These are phyloP conservation scores for Tetrapisispora pingtungensis DNA, from an alignment of 805 yeast genomes.

Conservation along the genomic window DNA sequence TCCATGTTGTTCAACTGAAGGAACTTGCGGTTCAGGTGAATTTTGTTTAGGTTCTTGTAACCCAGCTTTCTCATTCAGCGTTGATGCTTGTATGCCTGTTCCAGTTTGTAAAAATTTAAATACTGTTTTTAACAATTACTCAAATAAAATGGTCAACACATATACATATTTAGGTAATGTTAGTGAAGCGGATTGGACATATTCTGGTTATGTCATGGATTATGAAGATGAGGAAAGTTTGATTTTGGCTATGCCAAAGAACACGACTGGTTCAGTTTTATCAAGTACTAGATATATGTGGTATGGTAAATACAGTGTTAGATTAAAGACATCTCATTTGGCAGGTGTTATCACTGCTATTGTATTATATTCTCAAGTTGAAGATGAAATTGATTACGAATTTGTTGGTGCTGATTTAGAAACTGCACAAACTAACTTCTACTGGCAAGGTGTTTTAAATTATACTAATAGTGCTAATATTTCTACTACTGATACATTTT, in stretches of 20 bases:
- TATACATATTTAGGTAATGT: conserved; percentile 61
- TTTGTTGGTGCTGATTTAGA: conserved; percentile 67
- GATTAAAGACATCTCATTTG: conserved; percentile 61
- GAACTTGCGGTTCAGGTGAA: conserved; percentile 68
- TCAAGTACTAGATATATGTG: conserved; percentile 73
- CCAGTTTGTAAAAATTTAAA: conserved; percentile 54
- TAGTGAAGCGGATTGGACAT: conserved; percentile 56
- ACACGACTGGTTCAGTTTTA: conserved; percentile 66
- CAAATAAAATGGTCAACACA: conserved; percentile 26
- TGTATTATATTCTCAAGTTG: conserved; percentile 70
- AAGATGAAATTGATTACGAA: conserved; percentile 88
- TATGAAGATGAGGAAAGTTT: conserved; percentile 43
- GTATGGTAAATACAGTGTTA: conserved; percentile 75
- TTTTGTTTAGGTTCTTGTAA: conserved; percentile 82
- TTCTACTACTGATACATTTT: conserved; percentile 41
- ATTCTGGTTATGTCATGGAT: conserved; percentile 44
- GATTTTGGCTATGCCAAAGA: conserved; percentile 69
- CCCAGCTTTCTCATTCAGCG: conserved; percentile 50
- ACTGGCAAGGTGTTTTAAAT: conserved; percentile 63
- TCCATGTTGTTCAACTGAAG: conserved; percentile 85
- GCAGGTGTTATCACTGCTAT: conserved; percentile 79
- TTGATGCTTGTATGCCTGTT: conserved; percentile 74
- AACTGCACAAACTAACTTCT: conserved; percentile 67
- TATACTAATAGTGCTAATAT: conserved; percentile 48
- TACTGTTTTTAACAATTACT: conserved; percentile 34